Evolutionary conservation across 805 yeast genomes (phyloP).

Genomic region (Candida broadrunensis): DNA sequence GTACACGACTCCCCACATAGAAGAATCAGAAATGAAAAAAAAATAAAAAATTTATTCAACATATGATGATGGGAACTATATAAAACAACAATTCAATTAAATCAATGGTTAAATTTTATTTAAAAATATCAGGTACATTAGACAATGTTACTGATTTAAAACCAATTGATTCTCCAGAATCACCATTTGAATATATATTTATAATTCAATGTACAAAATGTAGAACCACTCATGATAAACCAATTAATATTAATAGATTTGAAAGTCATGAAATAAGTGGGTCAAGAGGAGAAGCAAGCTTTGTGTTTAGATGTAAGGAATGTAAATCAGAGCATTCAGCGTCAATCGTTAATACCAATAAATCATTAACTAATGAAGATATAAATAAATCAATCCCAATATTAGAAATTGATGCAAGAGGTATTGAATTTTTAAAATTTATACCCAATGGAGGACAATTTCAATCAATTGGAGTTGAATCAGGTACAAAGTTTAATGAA

Average conservation of each 20-base stretch:
- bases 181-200: conserved; percentile 76
- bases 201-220: conserved; percentile 74
- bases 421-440: conserved; percentile 70
- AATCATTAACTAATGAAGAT: conserved; percentile 35
- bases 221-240: conserved; percentile 71
- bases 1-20: too few species aligned
- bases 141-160: conserved; percentile 53
- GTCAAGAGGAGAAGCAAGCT: conserved; percentile 80
- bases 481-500: conserved; percentile 52
- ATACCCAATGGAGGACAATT: conserved; percentile 70
- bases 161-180: conserved; percentile 56
- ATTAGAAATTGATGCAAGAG: conserved; percentile 80
- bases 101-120: conserved; percentile 41
- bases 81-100: too few species aligned
- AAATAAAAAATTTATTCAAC: too few species aligned
- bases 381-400: conserved; percentile 44
- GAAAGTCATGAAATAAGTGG: conserved; percentile 66
- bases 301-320: conserved; percentile 69
- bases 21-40: too few species aligned
- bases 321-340: conserved; percentile 51
- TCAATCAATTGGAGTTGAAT: conserved; percentile 50
- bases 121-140: conserved; percentile 44
- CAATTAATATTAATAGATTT: conserved; percentile 62
- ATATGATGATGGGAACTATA: too few species aligned
- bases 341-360: conserved; percentile 26